A percentile compares a stretch with the other conserved stretches of the same genome.
Evolutionary conservation across 2,329 filamentous ascomycete genomes (phyloP).

Genomic region (Fusarium circinatum): DNA sequence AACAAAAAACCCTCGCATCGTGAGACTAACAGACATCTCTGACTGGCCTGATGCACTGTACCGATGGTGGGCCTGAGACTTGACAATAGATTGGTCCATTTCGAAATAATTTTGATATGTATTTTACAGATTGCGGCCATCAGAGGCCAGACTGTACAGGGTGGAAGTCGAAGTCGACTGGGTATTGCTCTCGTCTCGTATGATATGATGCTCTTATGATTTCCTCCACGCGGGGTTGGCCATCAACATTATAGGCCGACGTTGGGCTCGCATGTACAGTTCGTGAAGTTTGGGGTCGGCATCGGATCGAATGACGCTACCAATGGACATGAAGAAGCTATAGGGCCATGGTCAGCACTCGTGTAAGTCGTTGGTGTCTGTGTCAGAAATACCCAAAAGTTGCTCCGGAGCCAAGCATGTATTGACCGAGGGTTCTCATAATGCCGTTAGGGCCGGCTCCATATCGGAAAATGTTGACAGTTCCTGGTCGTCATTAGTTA

Average conservation of each 20-base stretch:
- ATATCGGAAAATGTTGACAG: slow-evolving; percentile 94
- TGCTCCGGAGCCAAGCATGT: slow-evolving; percentile 93
- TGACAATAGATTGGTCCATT: slow-evolving; percentile 32
- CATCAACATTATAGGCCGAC: slow-evolving; percentile 74
- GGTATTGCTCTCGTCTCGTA: slow-evolving; percentile 41
- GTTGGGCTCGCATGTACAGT: slow-evolving; percentile 78
- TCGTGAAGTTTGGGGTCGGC: slow-evolving; percentile 79
- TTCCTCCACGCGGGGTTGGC: slow-evolving; percentile 53
- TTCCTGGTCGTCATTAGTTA: slow-evolving; percentile 65
- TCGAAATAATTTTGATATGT: slow-evolving; percentile 39
- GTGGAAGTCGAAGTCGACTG: slow-evolving; percentile 38
- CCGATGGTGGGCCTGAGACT: slow-evolving; percentile 17
- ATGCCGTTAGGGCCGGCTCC: slow-evolving; percentile 94
- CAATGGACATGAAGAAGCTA: slow-evolving; percentile 98
- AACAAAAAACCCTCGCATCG: slow-evolving; percentile 26
- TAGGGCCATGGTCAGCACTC: slow-evolving; percentile 29
- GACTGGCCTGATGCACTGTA: slow-evolving; percentile 18
- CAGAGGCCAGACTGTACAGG: slow-evolving; percentile 42
- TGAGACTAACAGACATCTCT: slow-evolving; percentile 10
- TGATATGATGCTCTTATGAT: slow-evolving; percentile 39
- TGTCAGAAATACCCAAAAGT: slow-evolving; percentile 81
- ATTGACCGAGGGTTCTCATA: slow-evolving; percentile 93
- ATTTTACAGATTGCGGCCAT: slow-evolving; percentile 45
- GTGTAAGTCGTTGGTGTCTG: not conserved
- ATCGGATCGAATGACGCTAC: slow-evolving; percentile 94